Evolutionary conservation across 257 asterid species (phyloP).

Genomic region (Coffea eugenioides): DNA sequence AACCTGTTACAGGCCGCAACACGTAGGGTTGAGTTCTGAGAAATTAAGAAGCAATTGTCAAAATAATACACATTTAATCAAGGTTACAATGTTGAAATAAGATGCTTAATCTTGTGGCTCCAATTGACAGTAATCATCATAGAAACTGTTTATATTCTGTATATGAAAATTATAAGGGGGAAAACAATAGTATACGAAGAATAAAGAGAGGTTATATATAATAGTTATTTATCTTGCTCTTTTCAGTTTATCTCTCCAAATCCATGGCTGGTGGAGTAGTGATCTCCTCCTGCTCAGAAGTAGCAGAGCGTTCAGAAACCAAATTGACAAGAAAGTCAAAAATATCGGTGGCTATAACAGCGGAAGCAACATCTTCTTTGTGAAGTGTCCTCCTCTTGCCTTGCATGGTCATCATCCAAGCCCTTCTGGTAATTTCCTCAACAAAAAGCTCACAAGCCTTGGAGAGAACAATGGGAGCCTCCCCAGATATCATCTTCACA

Average conservation of each 20-base stretch:
- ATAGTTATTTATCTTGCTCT: not conserved
- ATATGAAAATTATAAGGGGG: not conserved
- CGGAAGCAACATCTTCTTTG: slow-evolving; percentile 72
- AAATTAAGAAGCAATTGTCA: not conserved
- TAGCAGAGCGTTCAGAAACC: slow-evolving; percentile 29
- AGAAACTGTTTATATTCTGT: not conserved
- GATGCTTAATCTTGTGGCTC: not conserved
- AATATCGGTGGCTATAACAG: slow-evolving; percentile 61
- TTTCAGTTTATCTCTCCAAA: slow-evolving; percentile 7
- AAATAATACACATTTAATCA: not conserved
- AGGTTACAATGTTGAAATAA: not conserved
- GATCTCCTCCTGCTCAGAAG: not conserved
- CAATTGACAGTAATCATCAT: not conserved
- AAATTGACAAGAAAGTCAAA: slow-evolving; percentile 68
- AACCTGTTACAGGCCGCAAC: not conserved
- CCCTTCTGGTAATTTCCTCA: slow-evolving; percentile 58
- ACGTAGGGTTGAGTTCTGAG: not conserved
- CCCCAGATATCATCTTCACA: slow-evolving; percentile 83
- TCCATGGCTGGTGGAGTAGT: not conserved
- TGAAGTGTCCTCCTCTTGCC: slow-evolving; percentile 68
- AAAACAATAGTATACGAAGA: not conserved
- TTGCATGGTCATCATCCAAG: slow-evolving; percentile 57
- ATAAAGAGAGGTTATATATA: no score
- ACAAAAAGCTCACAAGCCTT: slow-evolving; percentile 80
- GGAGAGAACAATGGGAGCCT: slow-evolving; percentile 71